Conservation (phyloP, 768 basidiomycete genomes). For the Termitomyces sp. region DNA sequence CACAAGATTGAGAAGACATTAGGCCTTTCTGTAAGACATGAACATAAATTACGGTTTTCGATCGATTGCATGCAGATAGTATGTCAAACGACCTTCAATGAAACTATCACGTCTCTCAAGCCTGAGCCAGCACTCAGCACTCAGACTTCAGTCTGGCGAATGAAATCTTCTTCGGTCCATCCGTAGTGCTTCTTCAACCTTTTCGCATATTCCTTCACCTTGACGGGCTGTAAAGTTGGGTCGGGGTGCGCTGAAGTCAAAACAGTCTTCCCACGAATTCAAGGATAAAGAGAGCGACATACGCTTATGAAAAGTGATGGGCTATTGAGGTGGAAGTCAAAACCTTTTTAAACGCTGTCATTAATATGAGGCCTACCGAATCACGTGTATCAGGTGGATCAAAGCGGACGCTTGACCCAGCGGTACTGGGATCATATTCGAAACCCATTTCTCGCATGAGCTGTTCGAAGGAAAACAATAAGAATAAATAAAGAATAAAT, state of each 20-base stretch:
- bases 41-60: background rate
- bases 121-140: too few species aligned
- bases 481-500: background rate
- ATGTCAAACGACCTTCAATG: background rate
- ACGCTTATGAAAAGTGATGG: constrained; percentile 80
- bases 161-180: constrained; percentile 49
- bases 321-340: constrained; percentile 25
- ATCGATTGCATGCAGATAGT: background rate
- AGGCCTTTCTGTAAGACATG: too few species aligned
- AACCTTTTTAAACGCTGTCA: too few species aligned
- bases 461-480: constrained; percentile 28
- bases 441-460: constrained; percentile 80
- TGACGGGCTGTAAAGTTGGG: constrained; percentile 47
- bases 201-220: constrained; percentile 49
- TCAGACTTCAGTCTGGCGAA: constrained; percentile 16
- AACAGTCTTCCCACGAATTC: background rate
- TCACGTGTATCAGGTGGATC: constrained; percentile 58
- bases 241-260: constrained; percentile 62
- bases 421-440: constrained; percentile 63
- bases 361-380: constrained; percentile 19
- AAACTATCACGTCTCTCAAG: background rate
- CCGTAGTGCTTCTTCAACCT: constrained; percentile 60
- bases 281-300: constrained; percentile 13
- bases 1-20: background rate
- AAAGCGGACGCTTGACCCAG: constrained; percentile 80